Percentiles rank a stretch among this genome's conserved stretches.
Conservation (phyloP, 202 grass and related monocot genomes). For the Setaria italica region DNA sequence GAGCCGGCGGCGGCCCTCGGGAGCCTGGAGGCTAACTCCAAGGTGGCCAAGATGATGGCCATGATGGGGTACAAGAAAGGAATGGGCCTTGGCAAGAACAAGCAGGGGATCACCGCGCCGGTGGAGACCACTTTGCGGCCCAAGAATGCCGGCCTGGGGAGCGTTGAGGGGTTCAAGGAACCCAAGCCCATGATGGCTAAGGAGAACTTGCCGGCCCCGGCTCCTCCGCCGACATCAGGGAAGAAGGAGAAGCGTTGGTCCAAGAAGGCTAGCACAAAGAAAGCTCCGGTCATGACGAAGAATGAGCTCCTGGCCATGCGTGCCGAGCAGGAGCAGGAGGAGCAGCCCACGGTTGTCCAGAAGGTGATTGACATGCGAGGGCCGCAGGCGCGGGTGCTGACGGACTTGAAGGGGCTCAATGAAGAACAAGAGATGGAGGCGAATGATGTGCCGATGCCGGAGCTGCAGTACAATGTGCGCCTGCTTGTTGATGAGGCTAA, state of each 20-base stretch:
- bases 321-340: constrained; percentile 65
- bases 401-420: constrained; percentile 72
- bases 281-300: constrained; percentile 67
- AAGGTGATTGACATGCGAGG: constrained; percentile 94
- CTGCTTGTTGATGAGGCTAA: constrained; percentile 77
- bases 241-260: constrained; percentile 81
- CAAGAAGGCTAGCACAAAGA: constrained; percentile 64
- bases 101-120: constrained; percentile 62
- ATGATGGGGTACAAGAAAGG: constrained; percentile 89
- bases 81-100: constrained; percentile 78
- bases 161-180: constrained; percentile 85
- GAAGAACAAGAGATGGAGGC: constrained; percentile 72
- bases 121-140: constrained; percentile 64
- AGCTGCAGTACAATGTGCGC: constrained; percentile 90
- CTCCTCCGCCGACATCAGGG: neutral
- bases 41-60: constrained; percentile 74
- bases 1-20: constrained; percentile 25
- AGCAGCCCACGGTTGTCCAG: constrained; percentile 60
- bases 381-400: constrained; percentile 77
- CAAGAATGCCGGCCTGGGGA: constrained; percentile 79
- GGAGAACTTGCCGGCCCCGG: constrained; percentile 46
- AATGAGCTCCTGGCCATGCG: constrained; percentile 70
- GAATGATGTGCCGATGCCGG: constrained; percentile 84
- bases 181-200: constrained; percentile 50
- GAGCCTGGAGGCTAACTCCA: constrained; percentile 61